A percentile compares a stretch with the other conserved stretches of the same genome.
These are phyloP conservation scores for Apophysomyces variabilis DNA, from an alignment of 371 early-diverging fungal genomes.

Conservation along the genomic window DNA sequence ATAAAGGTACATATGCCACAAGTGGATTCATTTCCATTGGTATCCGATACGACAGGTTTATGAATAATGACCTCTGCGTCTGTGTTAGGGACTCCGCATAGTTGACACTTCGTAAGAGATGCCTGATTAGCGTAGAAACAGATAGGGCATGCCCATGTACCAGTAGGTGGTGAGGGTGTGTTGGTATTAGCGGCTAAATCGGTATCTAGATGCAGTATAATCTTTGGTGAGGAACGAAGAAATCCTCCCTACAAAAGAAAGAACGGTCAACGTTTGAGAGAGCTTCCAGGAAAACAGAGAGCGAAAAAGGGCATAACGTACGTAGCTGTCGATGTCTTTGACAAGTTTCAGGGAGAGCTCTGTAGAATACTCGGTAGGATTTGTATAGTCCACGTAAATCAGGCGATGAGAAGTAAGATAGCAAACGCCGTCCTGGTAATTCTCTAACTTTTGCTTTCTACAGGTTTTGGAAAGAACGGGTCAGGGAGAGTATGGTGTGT, in stretches of 20 bases:
- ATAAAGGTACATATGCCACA: constrained; percentile 83
- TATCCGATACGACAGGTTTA: constrained; percentile 4
- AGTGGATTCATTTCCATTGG: constrained; percentile 32
- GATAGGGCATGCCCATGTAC: constrained; percentile 76
- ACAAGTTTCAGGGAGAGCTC: constrained; percentile 58
- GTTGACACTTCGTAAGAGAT: constrained; percentile 57
- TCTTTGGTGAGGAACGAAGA: constrained; percentile 69
- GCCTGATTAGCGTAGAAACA: constrained; percentile 71
- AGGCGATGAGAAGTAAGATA: constrained; percentile 81
- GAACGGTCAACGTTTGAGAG: constrained; percentile 15
- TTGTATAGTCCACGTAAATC: constrained; percentile 73
- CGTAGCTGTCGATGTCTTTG: constrained; percentile 59
- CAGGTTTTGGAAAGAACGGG: not conserved
- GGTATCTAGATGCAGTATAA: constrained; percentile 53
- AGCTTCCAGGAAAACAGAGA: constrained; percentile 9
- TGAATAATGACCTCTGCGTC: not conserved
- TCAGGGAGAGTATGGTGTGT: not conserved
- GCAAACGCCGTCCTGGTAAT: constrained; percentile 76
- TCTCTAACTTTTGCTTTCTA: constrained; percentile 57
- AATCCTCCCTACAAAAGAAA: constrained; percentile 56
- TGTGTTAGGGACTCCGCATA: constrained; percentile 72
- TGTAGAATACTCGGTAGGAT: constrained; percentile 60
- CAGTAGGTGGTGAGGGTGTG: constrained; percentile 14
- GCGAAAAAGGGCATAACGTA: constrained; percentile 29
- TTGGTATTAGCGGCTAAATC: constrained; percentile 16